Percentiles rank a stretch among this genome's conserved stretches.
These are phyloP conservation scores for Aspergillus hancockii DNA, from an alignment of 495 filamentous ascomycete species.

Conservation along the genomic window DNA sequence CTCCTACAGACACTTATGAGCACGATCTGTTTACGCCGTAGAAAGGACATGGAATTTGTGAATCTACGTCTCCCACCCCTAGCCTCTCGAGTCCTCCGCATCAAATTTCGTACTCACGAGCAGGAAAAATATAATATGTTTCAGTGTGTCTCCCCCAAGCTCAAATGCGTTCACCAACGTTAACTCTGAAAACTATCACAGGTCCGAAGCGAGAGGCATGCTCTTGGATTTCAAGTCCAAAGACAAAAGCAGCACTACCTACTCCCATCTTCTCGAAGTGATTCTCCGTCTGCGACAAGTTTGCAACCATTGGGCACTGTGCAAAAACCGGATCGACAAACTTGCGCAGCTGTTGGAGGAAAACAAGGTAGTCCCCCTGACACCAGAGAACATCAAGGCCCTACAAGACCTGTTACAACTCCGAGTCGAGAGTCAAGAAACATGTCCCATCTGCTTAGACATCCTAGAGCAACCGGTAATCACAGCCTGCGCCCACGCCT, in stretches of 20 bases:
- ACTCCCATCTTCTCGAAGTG: slow-evolving; percentile 75
- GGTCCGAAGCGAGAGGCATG: slow-evolving; percentile 72
- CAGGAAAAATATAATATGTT: slow-evolving; percentile 78
- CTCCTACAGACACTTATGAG: slow-evolving; percentile 77
- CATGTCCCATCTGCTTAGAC: slow-evolving; percentile 84
- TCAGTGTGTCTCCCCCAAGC: slow-evolving; percentile 42
- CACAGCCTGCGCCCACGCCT: slow-evolving; percentile 85
- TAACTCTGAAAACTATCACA: slow-evolving; percentile 32
- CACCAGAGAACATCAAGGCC: slow-evolving; percentile 67
- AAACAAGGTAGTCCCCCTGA: slow-evolving; percentile 68
- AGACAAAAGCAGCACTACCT: slow-evolving; percentile 46
- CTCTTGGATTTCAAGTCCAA: slow-evolving; percentile 60
- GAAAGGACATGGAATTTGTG: slow-evolving; percentile 89
- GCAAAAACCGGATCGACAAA: slow-evolving; percentile 69
- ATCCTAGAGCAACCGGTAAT: slow-evolving; percentile 74
- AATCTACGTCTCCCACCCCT: slow-evolving; percentile 79
- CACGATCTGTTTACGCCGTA: slow-evolving; percentile 79
- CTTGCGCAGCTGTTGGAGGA: slow-evolving; percentile 67
- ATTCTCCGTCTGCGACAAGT: slow-evolving; percentile 83
- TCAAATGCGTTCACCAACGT: not conserved
- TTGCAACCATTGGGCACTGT: slow-evolving; percentile 86
- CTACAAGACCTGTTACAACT: slow-evolving; percentile 78
- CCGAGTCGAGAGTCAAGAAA: slow-evolving; percentile 78
- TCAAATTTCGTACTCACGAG: slow-evolving; percentile 76
- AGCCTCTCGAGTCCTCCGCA: slow-evolving; percentile 76